A percentile compares a stretch with the other conserved stretches of the same genome.
These are phyloP conservation scores for Paxillus rubicundulus DNA, from an alignment of 768 basidiomycete genomes.

Conservation along the genomic window DNA sequence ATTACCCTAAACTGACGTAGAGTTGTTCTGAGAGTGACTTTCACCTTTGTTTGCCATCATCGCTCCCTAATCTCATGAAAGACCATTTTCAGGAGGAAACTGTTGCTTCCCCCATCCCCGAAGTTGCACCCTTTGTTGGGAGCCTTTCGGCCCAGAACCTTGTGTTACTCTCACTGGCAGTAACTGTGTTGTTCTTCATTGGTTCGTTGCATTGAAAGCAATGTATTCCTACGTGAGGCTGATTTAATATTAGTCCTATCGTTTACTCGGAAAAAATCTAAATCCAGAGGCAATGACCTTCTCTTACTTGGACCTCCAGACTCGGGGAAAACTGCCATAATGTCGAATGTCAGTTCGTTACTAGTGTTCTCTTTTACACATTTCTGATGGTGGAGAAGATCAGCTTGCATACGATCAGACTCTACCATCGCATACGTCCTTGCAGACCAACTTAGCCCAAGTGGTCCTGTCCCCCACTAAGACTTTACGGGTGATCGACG, in stretches of 20 bases:
- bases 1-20: neutral
- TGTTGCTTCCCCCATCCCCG: slow-evolving; percentile 24
- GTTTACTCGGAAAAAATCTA: slow-evolving; percentile 42
- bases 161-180: slow-evolving; percentile 39
- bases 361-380: neutral
- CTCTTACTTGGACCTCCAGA: slow-evolving; percentile 75
- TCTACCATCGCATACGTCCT: slow-evolving; percentile 69
- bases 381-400: slow-evolving; percentile 11
- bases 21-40: neutral
- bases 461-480: slow-evolving; percentile 44
- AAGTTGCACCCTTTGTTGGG: slow-evolving; percentile 35
- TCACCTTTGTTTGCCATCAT: neutral
- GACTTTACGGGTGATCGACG: slow-evolving; percentile 58
- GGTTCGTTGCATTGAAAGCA: slow-evolving; percentile 34
- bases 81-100: slow-evolving; percentile 4
- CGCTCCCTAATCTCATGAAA: slow-evolving; percentile 11
- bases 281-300: slow-evolving; percentile 55
- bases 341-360: slow-evolving; percentile 55
- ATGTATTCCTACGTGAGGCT: slow-evolving; percentile 8
- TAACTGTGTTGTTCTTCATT: slow-evolving; percentile 43
- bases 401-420: slow-evolving; percentile 67
- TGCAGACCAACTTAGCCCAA: slow-evolving; percentile 65
- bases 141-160: slow-evolving; percentile 40
- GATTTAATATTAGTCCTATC: slow-evolving; percentile 42
- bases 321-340: slow-evolving; percentile 77